Conservation (phyloP, 2,329 filamentous ascomycete genomes). For the Nigrospora osmanthi region DNA sequence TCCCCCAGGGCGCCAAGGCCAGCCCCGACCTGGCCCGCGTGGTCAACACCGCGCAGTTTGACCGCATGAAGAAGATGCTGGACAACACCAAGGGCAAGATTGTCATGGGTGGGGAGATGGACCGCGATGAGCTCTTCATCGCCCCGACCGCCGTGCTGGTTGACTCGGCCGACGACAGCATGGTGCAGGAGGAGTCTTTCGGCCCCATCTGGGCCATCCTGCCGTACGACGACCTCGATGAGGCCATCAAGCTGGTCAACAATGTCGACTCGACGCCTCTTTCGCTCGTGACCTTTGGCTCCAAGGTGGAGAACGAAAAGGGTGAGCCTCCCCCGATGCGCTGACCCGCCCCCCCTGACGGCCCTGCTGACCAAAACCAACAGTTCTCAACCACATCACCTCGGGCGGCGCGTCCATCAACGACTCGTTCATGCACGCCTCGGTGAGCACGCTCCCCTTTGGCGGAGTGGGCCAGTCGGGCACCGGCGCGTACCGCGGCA, state of each 20-base stretch:
- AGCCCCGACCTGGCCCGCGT: constrained; percentile 75
- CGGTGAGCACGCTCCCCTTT: constrained; percentile 66
- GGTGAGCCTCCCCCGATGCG: constrained; percentile 35
- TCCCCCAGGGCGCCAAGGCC: constrained; percentile 71
- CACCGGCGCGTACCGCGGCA: constrained; percentile 69
- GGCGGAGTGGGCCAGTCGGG: constrained; percentile 79
- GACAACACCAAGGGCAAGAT: constrained; percentile 78
- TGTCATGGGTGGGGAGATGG: constrained; percentile 75
- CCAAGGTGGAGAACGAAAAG: constrained; percentile 67
- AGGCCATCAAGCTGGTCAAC: constrained; percentile 78
- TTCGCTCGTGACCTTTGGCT: constrained; percentile 78
- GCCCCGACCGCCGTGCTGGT: constrained; percentile 90
- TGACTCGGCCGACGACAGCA: constrained; percentile 63
- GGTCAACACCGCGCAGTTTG: constrained; percentile 72
- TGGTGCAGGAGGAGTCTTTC: constrained; percentile 81
- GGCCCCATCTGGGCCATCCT: constrained; percentile 86
- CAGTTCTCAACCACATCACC: constrained; percentile 53
- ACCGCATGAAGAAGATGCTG: constrained; percentile 84
- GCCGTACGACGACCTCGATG: constrained; percentile 69
- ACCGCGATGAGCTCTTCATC: constrained; percentile 75
- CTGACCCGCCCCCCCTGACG: background rate
- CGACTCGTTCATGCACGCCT: constrained; percentile 63
- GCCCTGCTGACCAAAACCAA: background rate
- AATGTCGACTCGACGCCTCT: constrained; percentile 76
- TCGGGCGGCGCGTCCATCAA: constrained; percentile 62